phyloP scores from a whole-genome alignment of 1,139 yeast genomes.

The Kodamaea suecica region DNA sequence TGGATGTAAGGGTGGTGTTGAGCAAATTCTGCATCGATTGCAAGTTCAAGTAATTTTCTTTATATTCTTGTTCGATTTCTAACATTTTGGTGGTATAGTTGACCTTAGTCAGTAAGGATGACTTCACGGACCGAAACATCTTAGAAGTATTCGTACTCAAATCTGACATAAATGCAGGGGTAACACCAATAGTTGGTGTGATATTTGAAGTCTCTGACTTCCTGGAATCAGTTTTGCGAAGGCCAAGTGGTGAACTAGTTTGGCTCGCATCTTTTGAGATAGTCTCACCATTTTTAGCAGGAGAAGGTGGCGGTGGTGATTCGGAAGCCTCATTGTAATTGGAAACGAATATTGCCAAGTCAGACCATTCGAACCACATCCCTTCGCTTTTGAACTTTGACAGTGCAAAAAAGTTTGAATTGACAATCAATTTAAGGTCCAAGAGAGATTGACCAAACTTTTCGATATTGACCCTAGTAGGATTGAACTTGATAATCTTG shows the following conservation, averaged over 20 bases:
- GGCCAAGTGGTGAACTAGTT: too few relatives aligned
- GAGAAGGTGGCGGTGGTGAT: slow-evolving; percentile 1
- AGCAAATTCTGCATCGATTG: slow-evolving; percentile 32
- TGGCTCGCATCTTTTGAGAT: too few relatives aligned
- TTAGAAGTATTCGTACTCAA: slow-evolving; percentile 10
- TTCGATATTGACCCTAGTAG: slow-evolving; percentile 39
- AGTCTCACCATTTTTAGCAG: slow-evolving; percentile 8
- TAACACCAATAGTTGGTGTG: slow-evolving; percentile 9
- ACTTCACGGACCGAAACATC: slow-evolving; percentile 20
- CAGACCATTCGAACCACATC: slow-evolving; percentile 51
- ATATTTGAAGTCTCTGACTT: too few relatives aligned
- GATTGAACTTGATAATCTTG: slow-evolving; percentile 35
- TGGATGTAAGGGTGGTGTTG: slow-evolving; percentile 26
- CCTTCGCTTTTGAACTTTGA: slow-evolving; percentile 42
- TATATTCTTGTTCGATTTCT: slow-evolving; percentile 31
- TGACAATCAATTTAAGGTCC: slow-evolving; percentile 33
- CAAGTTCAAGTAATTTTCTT: slow-evolving; percentile 30
- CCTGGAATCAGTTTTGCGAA: slow-evolving; percentile 1
- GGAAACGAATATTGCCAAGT: slow-evolving; percentile 26
- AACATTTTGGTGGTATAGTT: slow-evolving; percentile 29
- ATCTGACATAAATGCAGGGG: slow-evolving; percentile 10
- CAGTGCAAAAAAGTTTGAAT: slow-evolving; percentile 32
- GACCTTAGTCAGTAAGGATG: slow-evolving; percentile 30
- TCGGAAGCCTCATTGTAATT: slow-evolving; percentile 11
- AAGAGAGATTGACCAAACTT: slow-evolving; percentile 42